Percentiles rank a stretch among this genome's conserved stretches.
Evolutionary conservation across 2,329 filamentous ascomycete species (phyloP).

Genomic region (Verticillium dahliae): DNA sequence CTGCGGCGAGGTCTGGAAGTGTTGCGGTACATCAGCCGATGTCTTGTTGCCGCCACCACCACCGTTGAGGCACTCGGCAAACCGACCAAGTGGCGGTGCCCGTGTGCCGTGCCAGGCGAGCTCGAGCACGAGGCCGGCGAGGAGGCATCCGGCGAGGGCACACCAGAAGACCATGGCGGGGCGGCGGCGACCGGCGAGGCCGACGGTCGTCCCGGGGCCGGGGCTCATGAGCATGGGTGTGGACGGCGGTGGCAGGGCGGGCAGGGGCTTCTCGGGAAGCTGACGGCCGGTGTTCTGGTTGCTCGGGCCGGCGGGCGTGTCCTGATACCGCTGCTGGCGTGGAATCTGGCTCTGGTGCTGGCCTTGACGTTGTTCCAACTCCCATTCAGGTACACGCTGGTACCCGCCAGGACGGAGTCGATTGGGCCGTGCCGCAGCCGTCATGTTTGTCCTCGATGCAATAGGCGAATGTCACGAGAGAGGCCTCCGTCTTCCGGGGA

Average conservation of each 20-base stretch:
- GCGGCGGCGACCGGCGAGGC: constrained; percentile 3
- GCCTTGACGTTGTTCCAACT: background rate
- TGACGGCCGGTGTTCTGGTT: background rate
- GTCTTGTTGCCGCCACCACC: constrained; percentile 15
- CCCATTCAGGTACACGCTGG: background rate
- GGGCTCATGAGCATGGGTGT: background rate
- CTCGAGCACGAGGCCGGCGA: constrained; percentile 29
- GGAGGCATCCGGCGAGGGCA: constrained; percentile 23
- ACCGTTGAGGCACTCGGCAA: constrained; percentile 15
- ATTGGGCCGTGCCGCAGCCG: background rate
- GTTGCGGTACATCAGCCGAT: constrained; percentile 45
- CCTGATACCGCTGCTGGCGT: background rate
- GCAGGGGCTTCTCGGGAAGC: constrained; percentile 10
- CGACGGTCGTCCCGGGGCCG: constrained; percentile 1
- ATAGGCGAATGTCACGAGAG: background rate
- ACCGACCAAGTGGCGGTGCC: constrained; percentile 2
- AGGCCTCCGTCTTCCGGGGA: background rate
- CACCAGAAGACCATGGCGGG: constrained; percentile 13
- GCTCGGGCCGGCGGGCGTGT: background rate
- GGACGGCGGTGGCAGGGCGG: constrained; percentile 7
- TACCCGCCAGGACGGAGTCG: background rate
- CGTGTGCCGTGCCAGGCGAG: constrained; percentile 15
- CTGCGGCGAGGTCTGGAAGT: constrained; percentile 56
- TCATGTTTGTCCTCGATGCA: background rate
- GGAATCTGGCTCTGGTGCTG: background rate